These are phyloP conservation scores for Quercus mongolica DNA, from an alignment of 306 rosid genomes.

Conservation along the genomic window DNA sequence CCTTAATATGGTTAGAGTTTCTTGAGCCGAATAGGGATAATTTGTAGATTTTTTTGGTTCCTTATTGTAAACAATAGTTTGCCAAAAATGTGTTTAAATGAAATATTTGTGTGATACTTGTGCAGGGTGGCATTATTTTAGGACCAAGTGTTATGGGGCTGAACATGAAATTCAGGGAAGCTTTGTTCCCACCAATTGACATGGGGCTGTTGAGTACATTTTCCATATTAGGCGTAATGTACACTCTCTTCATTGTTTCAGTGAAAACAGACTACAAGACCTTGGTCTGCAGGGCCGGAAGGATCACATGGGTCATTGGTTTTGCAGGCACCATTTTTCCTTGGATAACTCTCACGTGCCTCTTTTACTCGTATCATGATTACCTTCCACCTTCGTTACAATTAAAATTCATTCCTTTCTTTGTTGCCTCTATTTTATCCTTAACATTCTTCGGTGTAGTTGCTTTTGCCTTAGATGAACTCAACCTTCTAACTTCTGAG, in stretches of 20 bases:
- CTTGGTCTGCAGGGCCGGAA: constrained; percentile 1
- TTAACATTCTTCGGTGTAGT: constrained; percentile 20
- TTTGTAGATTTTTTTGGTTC: no score
- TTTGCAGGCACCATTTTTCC: neutral
- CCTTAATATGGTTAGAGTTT: no score
- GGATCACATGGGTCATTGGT: constrained; percentile 24
- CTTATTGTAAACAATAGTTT: no score
- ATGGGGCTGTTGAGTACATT: neutral
- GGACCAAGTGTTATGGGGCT: constrained; percentile 42
- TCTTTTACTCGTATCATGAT: neutral
- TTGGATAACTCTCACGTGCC: neutral
- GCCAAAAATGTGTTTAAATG: no score
- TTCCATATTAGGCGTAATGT: constrained; percentile 3
- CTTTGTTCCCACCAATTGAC: constrained; percentile 1
- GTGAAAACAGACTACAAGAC: constrained; percentile 19
- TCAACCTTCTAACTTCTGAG: constrained; percentile 29
- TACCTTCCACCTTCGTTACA: neutral
- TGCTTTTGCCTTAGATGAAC: constrained; percentile 24
- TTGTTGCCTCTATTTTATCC: neutral
- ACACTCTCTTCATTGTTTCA: constrained; percentile 18
- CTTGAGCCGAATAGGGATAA: no score
- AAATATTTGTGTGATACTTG: no score
- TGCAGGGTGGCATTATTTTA: constrained; percentile 37
- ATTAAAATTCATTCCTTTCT: neutral
- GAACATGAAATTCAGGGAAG: neutral